Percentiles rank a stretch among this genome's conserved stretches.
These are phyloP conservation scores for Rhodotorula diobovata DNA, from an alignment of 768 basidiomycete species.

Conservation along the genomic window DNA sequence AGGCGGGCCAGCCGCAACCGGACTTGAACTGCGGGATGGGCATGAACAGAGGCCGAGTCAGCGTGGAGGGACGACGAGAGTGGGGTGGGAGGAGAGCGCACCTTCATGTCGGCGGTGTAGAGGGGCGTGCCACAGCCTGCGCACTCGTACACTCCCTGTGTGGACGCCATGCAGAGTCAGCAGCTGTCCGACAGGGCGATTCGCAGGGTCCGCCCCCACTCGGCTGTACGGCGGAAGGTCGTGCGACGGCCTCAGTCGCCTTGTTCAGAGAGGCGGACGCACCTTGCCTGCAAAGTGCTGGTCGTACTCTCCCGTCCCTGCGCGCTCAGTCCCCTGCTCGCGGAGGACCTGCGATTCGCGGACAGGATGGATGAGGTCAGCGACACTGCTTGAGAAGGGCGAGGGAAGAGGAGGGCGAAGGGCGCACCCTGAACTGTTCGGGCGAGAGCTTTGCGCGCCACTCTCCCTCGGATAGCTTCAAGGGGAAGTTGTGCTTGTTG, in stretches of 20 bases:
- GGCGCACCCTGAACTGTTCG: constrained; percentile 40
- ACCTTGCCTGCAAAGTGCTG: constrained; percentile 37
- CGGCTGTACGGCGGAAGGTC: no score
- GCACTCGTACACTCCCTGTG: constrained; percentile 37
- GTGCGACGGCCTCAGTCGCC: no score
- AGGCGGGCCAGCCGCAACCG: constrained; percentile 44
- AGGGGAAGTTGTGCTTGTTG: constrained; percentile 1
- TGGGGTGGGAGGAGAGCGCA: not conserved
- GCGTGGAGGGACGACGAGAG: no score
- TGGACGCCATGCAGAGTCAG: not conserved
- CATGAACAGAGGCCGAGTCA: no score
- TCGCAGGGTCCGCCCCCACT: not conserved
- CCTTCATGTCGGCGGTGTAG: constrained; percentile 42
- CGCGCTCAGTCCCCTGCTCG: constrained; percentile 40
- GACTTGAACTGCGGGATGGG: constrained; percentile 36
- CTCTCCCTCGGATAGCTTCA: constrained; percentile 26
- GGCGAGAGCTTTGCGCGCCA: constrained; percentile 36
- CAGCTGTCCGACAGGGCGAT: not conserved
- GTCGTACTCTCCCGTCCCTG: constrained; percentile 41
- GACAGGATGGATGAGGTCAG: not conserved
- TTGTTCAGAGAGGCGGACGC: no score
- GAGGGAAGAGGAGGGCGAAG: not conserved
- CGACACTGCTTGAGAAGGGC: not conserved
- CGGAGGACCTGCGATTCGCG: constrained; percentile 39
- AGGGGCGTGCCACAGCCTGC: constrained; percentile 40